These are phyloP conservation scores for Cairneyella variabilis DNA, from an alignment of 495 filamentous ascomycete genomes.

Conservation along the genomic window DNA sequence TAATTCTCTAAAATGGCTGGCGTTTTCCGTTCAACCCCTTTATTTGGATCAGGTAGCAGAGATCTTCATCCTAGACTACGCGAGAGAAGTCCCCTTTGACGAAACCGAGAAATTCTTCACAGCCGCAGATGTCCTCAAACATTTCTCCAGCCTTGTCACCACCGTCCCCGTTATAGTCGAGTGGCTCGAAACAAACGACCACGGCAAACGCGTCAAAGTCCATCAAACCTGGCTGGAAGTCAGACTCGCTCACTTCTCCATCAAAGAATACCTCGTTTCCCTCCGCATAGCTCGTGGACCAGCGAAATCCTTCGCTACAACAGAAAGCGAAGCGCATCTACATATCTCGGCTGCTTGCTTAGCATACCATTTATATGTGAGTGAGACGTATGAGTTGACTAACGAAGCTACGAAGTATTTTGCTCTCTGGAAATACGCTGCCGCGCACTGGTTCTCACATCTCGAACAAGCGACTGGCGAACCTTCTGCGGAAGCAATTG, in stretches of 20 bases:
- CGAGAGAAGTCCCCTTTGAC: slow-evolving; percentile 23
- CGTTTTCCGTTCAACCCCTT: slow-evolving; percentile 28
- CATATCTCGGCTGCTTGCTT: slow-evolving; percentile 5
- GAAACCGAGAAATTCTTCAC: slow-evolving; percentile 16
- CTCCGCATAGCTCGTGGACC: not conserved
- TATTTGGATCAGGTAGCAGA: slow-evolving; percentile 27
- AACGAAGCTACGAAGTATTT: not conserved
- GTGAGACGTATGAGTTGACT: not conserved
- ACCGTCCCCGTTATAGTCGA: not conserved
- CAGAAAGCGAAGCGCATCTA: not conserved
- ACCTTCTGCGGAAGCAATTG: too few species aligned
- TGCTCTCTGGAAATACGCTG: slow-evolving; percentile 3
- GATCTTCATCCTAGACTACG: slow-evolving; percentile 24
- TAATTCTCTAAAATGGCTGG: slow-evolving; percentile 30
- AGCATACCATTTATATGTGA: slow-evolving; percentile 4
- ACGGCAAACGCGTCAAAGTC: not conserved
- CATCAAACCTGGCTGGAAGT: slow-evolving; percentile 8
- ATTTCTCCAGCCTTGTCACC: slow-evolving; percentile 25
- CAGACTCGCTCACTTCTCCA: slow-evolving; percentile 35
- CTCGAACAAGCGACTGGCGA: slow-evolving; percentile 6
- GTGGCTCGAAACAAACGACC: not conserved
- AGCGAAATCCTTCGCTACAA: not conserved
- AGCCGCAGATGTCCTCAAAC: slow-evolving; percentile 23
- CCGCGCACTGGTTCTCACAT: not conserved
- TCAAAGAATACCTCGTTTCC: slow-evolving; percentile 35